Conservation (phyloP, 352 stramenopile species). For the Thalassiosira hispida region DNA sequence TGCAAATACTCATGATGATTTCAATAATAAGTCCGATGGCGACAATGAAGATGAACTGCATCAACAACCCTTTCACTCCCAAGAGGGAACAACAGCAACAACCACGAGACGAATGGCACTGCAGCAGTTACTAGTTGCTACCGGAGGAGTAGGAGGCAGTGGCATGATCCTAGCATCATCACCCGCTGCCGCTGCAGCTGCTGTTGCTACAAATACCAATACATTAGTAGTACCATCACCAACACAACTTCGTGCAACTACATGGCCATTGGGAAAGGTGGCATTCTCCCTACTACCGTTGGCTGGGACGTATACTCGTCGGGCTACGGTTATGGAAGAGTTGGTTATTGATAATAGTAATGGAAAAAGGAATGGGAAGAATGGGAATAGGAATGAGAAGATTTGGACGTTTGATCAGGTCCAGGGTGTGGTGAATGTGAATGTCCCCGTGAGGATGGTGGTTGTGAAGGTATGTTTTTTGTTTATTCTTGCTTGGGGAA, state of each 20-base stretch:
- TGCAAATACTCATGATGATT: too few relatives aligned
- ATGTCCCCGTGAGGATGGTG: constrained; percentile 85
- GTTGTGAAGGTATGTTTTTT: constrained; percentile 66
- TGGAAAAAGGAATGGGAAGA: neutral
- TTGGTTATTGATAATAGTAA: constrained; percentile 43
- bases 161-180: neutral
- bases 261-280: constrained; percentile 80
- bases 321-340: constrained; percentile 69
- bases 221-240: neutral
- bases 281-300: constrained; percentile 78
- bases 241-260: constrained; percentile 33
- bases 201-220: neutral
- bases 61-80: too few relatives aligned
- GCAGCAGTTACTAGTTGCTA: neutral
- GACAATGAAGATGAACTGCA: too few relatives aligned
- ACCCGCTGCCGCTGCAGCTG: neutral
- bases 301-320: constrained; percentile 65
- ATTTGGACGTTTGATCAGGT: constrained; percentile 89
- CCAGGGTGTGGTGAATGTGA: constrained; percentile 86
- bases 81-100: neutral
- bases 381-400: constrained; percentile 20
- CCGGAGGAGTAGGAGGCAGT: neutral
- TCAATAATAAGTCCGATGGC: too few relatives aligned
- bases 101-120: neutral
- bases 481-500: neutral